Conservation (phyloP, 2,329 filamentous ascomycete species). For the Harringtonia aguacate region DNA sequence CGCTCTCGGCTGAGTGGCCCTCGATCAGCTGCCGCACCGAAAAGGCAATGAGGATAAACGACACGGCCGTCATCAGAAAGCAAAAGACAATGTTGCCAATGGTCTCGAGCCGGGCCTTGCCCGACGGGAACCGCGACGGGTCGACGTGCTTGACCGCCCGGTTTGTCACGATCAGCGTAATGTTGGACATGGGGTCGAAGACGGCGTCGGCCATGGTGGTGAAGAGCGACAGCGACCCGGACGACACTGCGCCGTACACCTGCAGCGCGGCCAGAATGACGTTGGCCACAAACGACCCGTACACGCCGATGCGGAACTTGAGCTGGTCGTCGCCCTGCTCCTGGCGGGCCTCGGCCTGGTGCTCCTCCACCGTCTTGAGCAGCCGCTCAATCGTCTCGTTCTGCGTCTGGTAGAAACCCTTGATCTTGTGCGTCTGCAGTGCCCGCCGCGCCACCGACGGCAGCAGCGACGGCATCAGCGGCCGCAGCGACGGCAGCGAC, state of each 20-base stretch:
- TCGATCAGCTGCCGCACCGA: constrained; percentile 60
- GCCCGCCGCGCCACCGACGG: constrained; percentile 22
- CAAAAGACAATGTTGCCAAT: constrained; percentile 95
- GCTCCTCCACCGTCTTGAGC: constrained; percentile 87
- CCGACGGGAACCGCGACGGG: constrained; percentile 74
- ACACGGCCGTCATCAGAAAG: constrained; percentile 90
- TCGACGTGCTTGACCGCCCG: constrained; percentile 85
- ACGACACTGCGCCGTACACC: constrained; percentile 77
- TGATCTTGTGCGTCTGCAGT: constrained; percentile 33
- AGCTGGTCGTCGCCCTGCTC: constrained; percentile 73
- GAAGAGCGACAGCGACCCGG: constrained; percentile 87
- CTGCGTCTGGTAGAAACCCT: constrained; percentile 79
- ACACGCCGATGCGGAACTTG: constrained; percentile 57
- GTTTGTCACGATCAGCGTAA: constrained; percentile 77
- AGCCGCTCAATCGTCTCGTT: constrained; percentile 90
- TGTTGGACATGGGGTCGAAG: constrained; percentile 84
- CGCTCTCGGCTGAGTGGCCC: constrained; percentile 21
- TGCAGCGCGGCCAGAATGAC: constrained; percentile 69
- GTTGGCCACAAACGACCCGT: constrained; percentile 68
- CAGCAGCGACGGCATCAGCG: constrained; percentile 14
- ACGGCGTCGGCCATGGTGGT: constrained; percentile 95
- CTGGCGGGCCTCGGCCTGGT: constrained; percentile 70
- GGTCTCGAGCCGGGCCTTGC: constrained; percentile 89
- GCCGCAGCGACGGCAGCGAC: constrained; percentile 21
- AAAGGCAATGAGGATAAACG: constrained; percentile 84